phyloP scores from a whole-genome alignment of 306 rosid genomes.

The Biancaea sappan region DNA sequence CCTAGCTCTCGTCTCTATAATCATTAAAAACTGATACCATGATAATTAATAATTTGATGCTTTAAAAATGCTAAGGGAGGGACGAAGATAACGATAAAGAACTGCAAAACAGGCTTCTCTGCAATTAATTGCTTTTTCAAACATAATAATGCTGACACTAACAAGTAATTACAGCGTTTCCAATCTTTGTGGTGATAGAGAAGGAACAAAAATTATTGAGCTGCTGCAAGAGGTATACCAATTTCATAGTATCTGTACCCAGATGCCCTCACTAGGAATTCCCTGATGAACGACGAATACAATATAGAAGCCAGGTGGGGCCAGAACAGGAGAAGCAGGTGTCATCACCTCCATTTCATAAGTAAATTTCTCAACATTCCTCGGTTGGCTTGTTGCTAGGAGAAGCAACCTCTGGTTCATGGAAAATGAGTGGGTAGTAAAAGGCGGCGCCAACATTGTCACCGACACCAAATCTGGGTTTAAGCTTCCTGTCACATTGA shows the following conservation, averaged over 20 bases:
- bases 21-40: too few relatives aligned
- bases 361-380: background rate
- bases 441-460: constrained; percentile 64
- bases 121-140: too few relatives aligned
- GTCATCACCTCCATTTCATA: constrained; percentile 42
- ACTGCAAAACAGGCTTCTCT: too few relatives aligned
- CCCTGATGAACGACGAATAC: constrained; percentile 54
- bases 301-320: constrained; percentile 51
- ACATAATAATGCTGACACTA: too few relatives aligned
- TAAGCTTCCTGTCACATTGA: constrained; percentile 17
- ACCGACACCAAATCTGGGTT: constrained; percentile 30
- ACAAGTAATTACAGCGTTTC: too few relatives aligned
- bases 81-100: too few relatives aligned
- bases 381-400: constrained; percentile 33
- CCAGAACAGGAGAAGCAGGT: constrained; percentile 29
- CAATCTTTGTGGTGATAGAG: too few relatives aligned
- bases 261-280: constrained; percentile 73
- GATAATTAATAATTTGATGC: too few relatives aligned
- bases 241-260: constrained; percentile 59
- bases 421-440: constrained; percentile 75
- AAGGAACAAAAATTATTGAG: too few relatives aligned
- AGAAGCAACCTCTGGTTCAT: constrained; percentile 81
- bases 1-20: too few relatives aligned
- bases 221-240: too few relatives aligned
- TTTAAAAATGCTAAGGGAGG: too few relatives aligned